Evolutionary conservation across 225 moss, liverwort and hornwort species (phyloP), one percentile per base, ranked within the genome.

Genomic region (Pseudisothecium myosuroides): DNA sequence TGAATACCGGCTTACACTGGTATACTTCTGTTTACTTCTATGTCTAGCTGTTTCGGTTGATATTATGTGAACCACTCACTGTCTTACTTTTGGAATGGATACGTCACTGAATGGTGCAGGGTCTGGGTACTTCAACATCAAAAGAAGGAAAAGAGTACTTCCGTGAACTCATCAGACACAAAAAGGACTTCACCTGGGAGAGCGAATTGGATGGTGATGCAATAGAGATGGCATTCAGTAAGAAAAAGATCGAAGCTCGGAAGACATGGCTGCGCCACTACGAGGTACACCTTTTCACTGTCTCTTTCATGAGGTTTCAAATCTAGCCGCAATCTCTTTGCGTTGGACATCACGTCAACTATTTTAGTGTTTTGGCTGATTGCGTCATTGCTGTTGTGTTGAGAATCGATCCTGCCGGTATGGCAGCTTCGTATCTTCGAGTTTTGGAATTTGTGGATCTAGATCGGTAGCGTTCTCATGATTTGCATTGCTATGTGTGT

Each of bases 171-270:
- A 2, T 66, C 3, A 93, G 90, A 86, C 99, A 99, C 92, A 99
- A 94, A 71, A 99, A 99, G 72, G 95, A 96, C 81, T 97, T 99
- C 81, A 59, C 82, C 58, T 99, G 99, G 99, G 93, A 89, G 17
- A 94, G 94, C 79, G 85, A 96, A 86, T 89, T 92, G 87, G 99
- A 99, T 85, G 96, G 99, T 43, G 99, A 99, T 76, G 99, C 99
- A 29, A 99, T 99, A 69, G 99, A 99, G 89, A 99, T 99, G 99
- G 99, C 99, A 10, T 99, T 99, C 84, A 99, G 99, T 86, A 99
- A 99, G 93, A 99, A 99, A 89, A 99, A 99, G 80, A 90, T 99
- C 5, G 97, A 99, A 69, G 97, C 96, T 73, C 96, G 99, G 49
- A 99, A 99, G 87, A 96, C 96, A 15, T 99, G 99, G 99, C 84